Base-by-base conservation (phyloP, 371 early-diverging fungal genomes). In the Synchytrium microbalum region DNA sequence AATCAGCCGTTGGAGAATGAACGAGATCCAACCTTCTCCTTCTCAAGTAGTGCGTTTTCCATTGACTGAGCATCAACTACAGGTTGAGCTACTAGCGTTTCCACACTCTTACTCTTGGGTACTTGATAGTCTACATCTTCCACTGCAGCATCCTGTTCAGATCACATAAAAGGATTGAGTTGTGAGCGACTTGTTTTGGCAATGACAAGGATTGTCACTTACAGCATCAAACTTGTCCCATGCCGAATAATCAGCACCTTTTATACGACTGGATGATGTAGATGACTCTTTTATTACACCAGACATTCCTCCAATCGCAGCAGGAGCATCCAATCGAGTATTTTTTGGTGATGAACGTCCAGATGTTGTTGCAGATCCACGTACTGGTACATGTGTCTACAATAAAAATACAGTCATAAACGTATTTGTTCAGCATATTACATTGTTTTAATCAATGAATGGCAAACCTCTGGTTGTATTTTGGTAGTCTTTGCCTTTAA, bases 161-260 rank as follows among this genome's bases (percentile, higher is more conserved):
- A 3, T 64, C 53, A 27, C 59, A 68, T 16, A 56, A 54, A 13
- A 63, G 56, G 19, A 27, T 19, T 5, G n/a, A n/a, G 2, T 52
- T 27, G 54, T 31, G 19, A 27, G 26, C 2, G n/a, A n/a, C 3
- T 52, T 27, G 54, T 31, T 58, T 19, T 29, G 33, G 2, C 33
- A 30, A 27, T 13, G 13, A 23, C 30, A 32, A n/a, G 67, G 61
- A 27, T 54, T 62, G 30, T 2, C 24, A 65, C 74, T 24, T 61
- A 76, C 80, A 29, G 78, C 80, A 59, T 84, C 79, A 53, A 79
- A 78, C 64, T 76, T 76, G 66, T 79, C 81, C 82, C 82, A 81
- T 0, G 77, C 67, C 13, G 67, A 60, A 62, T 79, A 79, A 58
- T 83, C 79, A 54, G 46, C 19, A 19, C 10, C 46, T 38, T 19